Evolutionary conservation across 495 filamentous ascomycete species (phyloP), one percentile per base, ranked within the genome.

Genomic region (Saxispiralis lemnorum): DNA sequence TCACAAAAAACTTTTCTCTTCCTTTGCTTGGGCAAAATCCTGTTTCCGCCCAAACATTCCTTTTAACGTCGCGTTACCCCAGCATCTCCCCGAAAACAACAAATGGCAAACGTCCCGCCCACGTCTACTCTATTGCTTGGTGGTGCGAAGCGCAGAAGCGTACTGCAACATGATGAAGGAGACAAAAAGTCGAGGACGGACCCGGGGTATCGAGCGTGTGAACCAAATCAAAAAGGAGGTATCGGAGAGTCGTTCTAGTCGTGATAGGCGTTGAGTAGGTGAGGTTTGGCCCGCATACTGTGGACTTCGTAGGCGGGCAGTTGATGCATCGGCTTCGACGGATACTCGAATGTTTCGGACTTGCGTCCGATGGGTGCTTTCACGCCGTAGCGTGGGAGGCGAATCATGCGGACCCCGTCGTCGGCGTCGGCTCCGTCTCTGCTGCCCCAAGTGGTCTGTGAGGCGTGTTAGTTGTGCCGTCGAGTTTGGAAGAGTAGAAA

Each of bases 401-500:
- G 42, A 17, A 57, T 61, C 64, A 77, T 68, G 42, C 73, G 67
- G 39, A 65, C 57, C 19, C 60, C 65, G 55, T 77, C 70, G 62
- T 79, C 71, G 37, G 68, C 60, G 52, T 81, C 76, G 40, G 74
- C 76, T 43, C 78, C 75, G 33, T 71, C 71, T 45, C 76, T 69
- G 48, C 73, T 79, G 39, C 76, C 76, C 76, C 76, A 81, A 5
- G 76, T 76, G 20, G 76, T 80, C 75, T 76, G 52, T 5, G 14
- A 13, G 30, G 41, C 7, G 16, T 42, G 36, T 47, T 50, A 64
- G 46, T 33, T 3, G 31, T 2, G 30, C 2, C 16, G 24, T 34
- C 18, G 28, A 17, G 7, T 11, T n/a, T 13, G 28, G 13, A 21
- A 20, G 15, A 39, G 24, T 42, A 19, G 39, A 20, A 41, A 38